These are phyloP conservation scores for Fonsecaea monophora DNA, from an alignment of 2,329 filamentous ascomycete species.

Conservation along the genomic window DNA sequence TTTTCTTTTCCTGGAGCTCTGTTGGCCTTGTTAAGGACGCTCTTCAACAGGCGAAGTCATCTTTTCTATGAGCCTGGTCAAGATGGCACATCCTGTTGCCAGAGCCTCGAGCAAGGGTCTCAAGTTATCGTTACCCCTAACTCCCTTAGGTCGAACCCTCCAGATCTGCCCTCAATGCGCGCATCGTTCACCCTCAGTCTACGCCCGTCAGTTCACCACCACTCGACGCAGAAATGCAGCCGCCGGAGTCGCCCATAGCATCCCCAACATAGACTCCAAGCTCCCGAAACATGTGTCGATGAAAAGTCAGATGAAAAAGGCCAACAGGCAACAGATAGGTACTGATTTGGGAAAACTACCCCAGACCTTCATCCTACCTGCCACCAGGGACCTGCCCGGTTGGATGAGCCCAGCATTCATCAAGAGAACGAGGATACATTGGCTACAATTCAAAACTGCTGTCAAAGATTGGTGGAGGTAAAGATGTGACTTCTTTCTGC, in stretches of 20 bases:
- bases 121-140: not conserved
- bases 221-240: conserved; percentile 22
- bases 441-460: conserved; percentile 25
- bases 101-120: conserved; percentile 1
- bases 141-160: not conserved
- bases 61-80: not conserved
- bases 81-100: conserved; percentile 17
- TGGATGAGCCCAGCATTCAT: conserved; percentile 14
- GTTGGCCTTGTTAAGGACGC: not conserved
- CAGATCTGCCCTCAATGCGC: conserved; percentile 27
- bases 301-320: conserved; percentile 27
- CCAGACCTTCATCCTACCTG: conserved; percentile 26
- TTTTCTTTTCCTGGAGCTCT: not conserved
- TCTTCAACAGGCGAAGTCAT: not conserved
- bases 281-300: conserved; percentile 20
- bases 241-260: not conserved
- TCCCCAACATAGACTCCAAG: conserved; percentile 8
- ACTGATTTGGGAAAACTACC: conserved; percentile 36
- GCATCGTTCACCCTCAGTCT: conserved; percentile 16
- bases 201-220: conserved; percentile 26
- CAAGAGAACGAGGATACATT: conserved; percentile 22
- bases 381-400: conserved; percentile 21
- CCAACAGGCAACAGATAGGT: conserved; percentile 18
- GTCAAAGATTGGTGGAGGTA: conserved; percentile 28
- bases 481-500: not conserved